These are phyloP conservation scores for Iris macrosiphon DNA, from an alignment of 106 monocot genomes.

Conservation along the genomic window DNA sequence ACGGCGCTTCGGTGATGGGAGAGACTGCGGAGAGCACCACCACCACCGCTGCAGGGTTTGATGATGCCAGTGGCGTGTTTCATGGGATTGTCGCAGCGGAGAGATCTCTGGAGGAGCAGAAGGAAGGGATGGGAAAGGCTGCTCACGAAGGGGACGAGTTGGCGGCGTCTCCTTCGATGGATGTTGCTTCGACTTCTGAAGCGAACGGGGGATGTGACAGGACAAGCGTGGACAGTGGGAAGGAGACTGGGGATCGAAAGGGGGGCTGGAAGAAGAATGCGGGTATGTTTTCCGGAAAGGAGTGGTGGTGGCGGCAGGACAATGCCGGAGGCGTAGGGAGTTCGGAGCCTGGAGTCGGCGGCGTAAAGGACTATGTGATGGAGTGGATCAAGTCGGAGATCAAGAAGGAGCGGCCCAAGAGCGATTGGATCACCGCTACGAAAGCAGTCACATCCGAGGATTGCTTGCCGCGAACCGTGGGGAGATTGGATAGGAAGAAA, in stretches of 20 bases:
- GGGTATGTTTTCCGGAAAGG: constrained; percentile 19
- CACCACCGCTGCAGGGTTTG: constrained; percentile 19
- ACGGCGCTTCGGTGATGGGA: constrained; percentile 38
- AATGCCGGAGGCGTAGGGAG: constrained; percentile 7
- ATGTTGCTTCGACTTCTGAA: constrained; percentile 58
- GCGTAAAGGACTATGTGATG: constrained; percentile 94
- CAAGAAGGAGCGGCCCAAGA: constrained; percentile 69
- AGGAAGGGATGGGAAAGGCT: constrained; percentile 6
- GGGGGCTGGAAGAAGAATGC: constrained; percentile 4
- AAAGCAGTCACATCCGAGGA: constrained; percentile 14
- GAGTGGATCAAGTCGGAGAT: constrained; percentile 95
- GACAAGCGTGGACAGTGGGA: constrained; percentile 36
- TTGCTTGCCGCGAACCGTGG: constrained; percentile 12
- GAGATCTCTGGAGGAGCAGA: constrained; percentile 32
- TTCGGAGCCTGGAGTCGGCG: constrained; percentile 10
- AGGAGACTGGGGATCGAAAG: constrained; percentile 1
- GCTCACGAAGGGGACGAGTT: constrained; percentile 14
- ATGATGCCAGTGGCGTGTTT: not conserved
- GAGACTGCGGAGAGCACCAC: too few relatives aligned
- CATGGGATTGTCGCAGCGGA: not conserved
- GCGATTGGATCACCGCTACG: constrained; percentile 23
- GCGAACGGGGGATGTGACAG: constrained; percentile 34
- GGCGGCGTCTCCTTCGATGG: constrained; percentile 23
- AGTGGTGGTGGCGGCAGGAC: constrained; percentile 80
- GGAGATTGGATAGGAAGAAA: constrained; percentile 28